These are phyloP conservation scores for Rhynchospora tenuis DNA, from an alignment of 176 grass and related monocot species.

Conservation along the genomic window DNA sequence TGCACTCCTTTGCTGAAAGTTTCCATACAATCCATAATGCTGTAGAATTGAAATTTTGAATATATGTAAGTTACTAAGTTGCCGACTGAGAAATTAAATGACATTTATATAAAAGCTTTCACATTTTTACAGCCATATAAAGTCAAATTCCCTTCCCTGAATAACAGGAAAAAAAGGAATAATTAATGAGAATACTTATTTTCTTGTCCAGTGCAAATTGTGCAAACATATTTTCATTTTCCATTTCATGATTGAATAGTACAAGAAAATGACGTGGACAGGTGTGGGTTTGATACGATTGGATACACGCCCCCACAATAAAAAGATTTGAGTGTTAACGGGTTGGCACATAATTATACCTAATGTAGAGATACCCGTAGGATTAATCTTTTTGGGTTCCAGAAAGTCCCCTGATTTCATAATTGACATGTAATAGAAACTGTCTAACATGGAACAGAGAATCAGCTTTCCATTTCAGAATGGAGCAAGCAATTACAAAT, in stretches of 20 bases:
- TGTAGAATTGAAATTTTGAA: conserved; percentile 24
- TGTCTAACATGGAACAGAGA: background rate
- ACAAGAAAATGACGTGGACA: background rate
- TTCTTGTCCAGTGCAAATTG: background rate
- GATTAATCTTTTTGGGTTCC: too few species aligned
- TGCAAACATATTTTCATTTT: background rate
- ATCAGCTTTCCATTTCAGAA: background rate
- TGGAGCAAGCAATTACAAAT: background rate
- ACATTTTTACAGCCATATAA: background rate
- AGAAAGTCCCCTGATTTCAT: background rate
- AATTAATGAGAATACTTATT: background rate
- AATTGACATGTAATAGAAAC: background rate
- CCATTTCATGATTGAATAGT: background rate
- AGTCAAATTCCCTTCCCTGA: background rate
- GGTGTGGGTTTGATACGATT: too few species aligned
- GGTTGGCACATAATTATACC: background rate
- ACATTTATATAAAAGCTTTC: background rate
- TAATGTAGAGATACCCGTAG: too few species aligned
- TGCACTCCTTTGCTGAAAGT: conserved; percentile 83
- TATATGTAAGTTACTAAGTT: background rate
- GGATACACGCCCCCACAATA: background rate
- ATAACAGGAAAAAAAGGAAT: background rate
- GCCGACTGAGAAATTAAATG: background rate
- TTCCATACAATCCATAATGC: conserved; percentile 91
- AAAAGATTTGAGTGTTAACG: background rate